Evolutionary conservation across 768 basidiomycete genomes (phyloP), one percentile per base, ranked within the genome.

Genomic region (Mycena venus): DNA sequence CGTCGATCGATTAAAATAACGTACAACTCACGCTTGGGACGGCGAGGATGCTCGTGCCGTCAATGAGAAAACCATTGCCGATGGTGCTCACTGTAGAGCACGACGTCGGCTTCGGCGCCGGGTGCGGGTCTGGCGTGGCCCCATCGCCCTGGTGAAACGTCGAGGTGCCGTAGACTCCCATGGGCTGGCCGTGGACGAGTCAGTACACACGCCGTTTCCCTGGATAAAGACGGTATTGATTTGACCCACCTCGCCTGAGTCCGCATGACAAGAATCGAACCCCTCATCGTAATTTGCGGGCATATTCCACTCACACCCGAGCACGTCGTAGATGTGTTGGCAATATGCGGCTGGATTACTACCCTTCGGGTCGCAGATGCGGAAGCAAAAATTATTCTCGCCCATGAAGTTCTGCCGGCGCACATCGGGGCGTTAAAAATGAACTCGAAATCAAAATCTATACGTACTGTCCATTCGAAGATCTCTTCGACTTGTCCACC

Each of bases 391-490:
- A 74, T 89, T 82, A 55, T 85, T 79, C 73, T 84, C 85, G 6
- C 89, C 87, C 68, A 95, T 85, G 78, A 92, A 93, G 82, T 92
- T 91, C 91, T 92, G 59, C n/a, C n/a, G n/a, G n/a, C 1, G 32
- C 25, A 23, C 7, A 25, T 44, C 42, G 44, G 73, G 64, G 32
- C 1, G 47, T 47, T 25, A 19, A 25, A 27, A 56, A 31, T n/a
- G n/a, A n/a, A 69, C 25, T 25, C 19, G 61, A 56, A 60, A 34
- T 8, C 9, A 12, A 14, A n/a, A n/a, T n/a, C n/a, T n/a, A 36
- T 9, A 68, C 83, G 76, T 80, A 92, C 91, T 56, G 92, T 94
- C 95, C 95, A 96, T 79, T 95, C 91, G 76, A 91, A 87, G 47
- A 94, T 85, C 78, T 94, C 88, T 76, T 88, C 75, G 4, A 90